Evolutionary conservation across 768 basidiomycete genomes (phyloP).

Genomic region (Macrolepiota fuliginosa): DNA sequence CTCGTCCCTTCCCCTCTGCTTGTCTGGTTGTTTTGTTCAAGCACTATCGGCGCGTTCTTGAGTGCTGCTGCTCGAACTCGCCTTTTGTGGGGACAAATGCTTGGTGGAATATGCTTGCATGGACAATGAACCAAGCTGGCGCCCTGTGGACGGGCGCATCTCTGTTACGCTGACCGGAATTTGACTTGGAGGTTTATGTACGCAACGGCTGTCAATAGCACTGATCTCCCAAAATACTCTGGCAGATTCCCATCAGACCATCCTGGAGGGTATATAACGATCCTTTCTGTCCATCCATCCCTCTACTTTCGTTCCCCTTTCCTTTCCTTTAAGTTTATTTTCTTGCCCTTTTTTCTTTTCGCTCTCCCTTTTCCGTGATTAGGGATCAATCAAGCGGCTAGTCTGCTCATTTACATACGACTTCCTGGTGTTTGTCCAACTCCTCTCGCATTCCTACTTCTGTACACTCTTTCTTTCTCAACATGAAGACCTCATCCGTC

Average conservation of each 20-base stretch:
- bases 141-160: background rate
- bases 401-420: constrained; percentile 18
- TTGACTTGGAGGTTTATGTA: background rate
- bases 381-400: constrained; percentile 30
- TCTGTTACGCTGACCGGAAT: constrained; percentile 2
- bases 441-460: constrained; percentile 20
- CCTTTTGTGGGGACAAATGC: background rate
- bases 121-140: background rate
- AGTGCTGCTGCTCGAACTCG: background rate
- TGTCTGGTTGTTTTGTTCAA: background rate
- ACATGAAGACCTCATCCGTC: constrained; percentile 30
- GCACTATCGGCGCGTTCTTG: background rate
- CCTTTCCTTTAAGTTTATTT: constrained; percentile 10
- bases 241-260: constrained; percentile 13
- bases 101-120: background rate
- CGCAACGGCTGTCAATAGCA: background rate
- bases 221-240: constrained; percentile 13
- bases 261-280: background rate
- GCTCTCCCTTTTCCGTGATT: constrained; percentile 23
- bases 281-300: constrained; percentile 14
- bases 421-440: constrained; percentile 17
- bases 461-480: constrained; percentile 17
- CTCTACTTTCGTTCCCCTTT: constrained; percentile 19
- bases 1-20: background rate
- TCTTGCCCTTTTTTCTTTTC: constrained; percentile 14